Evolutionary conservation across 176 grass and related monocot genomes (phyloP).

Genomic region (Cenchrus americanus): DNA sequence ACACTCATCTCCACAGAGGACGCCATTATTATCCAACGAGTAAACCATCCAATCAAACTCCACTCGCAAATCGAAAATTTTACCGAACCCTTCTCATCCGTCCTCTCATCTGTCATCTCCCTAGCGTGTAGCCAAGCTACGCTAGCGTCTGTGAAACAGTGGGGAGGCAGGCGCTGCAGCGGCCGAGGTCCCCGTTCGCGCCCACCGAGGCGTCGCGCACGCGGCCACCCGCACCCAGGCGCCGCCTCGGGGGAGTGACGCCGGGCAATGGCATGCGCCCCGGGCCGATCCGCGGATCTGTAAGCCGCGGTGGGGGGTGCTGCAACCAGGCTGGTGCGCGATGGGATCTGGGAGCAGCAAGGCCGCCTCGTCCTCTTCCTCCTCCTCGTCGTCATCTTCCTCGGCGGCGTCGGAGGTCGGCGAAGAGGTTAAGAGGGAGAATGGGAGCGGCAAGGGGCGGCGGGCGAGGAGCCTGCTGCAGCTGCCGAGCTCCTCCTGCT

Average conservation of each 20-base stretch:
- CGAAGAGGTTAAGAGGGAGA: constrained; percentile 25
- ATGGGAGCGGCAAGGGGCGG: constrained; percentile 39
- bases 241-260: not conserved
- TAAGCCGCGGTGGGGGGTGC: constrained; percentile 1
- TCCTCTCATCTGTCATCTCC: not conserved
- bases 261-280: constrained; percentile 31
- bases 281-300: constrained; percentile 41
- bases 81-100: constrained; percentile 20
- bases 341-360: constrained; percentile 95
- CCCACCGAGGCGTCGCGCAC: constrained; percentile 24
- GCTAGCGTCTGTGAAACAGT: constrained; percentile 15
- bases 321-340: not conserved
- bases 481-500: constrained; percentile 78
- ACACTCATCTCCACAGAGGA: constrained; percentile 34
- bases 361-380: constrained; percentile 26
- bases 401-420: not conserved
- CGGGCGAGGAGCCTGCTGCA: constrained; percentile 39
- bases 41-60: constrained; percentile 14
- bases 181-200: not conserved
- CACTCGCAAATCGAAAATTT: constrained; percentile 37
- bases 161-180: not conserved
- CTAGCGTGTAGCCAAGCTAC: constrained; percentile 17
- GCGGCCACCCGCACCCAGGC: constrained; percentile 21
- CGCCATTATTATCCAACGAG: constrained; percentile 40
- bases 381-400: not conserved